Evolutionary conservation across 169 alveolate genomes (phyloP).

Genomic region (Pseudocohnilembus persalinus): DNA sequence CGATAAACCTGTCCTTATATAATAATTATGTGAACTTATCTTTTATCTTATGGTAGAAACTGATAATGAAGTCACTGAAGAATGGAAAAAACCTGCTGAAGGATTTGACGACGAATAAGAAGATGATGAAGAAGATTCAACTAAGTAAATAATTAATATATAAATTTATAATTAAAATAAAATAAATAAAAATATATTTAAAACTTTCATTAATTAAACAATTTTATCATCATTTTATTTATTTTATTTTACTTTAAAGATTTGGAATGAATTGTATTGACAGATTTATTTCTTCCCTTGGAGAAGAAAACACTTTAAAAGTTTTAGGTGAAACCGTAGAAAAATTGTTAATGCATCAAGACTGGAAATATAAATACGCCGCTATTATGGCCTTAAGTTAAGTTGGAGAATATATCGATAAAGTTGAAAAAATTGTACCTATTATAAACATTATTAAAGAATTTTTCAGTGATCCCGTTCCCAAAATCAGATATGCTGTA

Average conservation of each 20-base stretch:
- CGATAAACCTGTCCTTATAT: neutral
- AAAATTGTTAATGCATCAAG: slow-evolving; percentile 48
- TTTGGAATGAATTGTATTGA: slow-evolving; percentile 67
- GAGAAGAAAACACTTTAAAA: slow-evolving; percentile 54
- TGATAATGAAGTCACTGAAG: slow-evolving; percentile 72
- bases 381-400: slow-evolving; percentile 81
- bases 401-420: slow-evolving; percentile 73
- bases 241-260: too few relatives aligned
- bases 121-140: slow-evolving; percentile 71
- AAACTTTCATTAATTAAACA: too few relatives aligned
- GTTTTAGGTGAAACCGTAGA: slow-evolving; percentile 39
- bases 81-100: slow-evolving; percentile 79
- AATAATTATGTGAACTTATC: slow-evolving; percentile 33
- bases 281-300: slow-evolving; percentile 66
- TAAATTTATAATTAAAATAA: too few relatives aligned
- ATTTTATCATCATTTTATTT: too few relatives aligned
- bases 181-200: too few relatives aligned
- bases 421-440: slow-evolving; percentile 57
- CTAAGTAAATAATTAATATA: too few relatives aligned
- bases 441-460: slow-evolving; percentile 61
- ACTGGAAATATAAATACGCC: slow-evolving; percentile 83
- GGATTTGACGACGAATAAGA: slow-evolving; percentile 65
- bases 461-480: slow-evolving; percentile 57
- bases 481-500: slow-evolving; percentile 84
- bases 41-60: slow-evolving; percentile 75